These are phyloP conservation scores for Penicillium expansum DNA, from an alignment of 2,329 filamentous ascomycete genomes.

Conservation along the genomic window DNA sequence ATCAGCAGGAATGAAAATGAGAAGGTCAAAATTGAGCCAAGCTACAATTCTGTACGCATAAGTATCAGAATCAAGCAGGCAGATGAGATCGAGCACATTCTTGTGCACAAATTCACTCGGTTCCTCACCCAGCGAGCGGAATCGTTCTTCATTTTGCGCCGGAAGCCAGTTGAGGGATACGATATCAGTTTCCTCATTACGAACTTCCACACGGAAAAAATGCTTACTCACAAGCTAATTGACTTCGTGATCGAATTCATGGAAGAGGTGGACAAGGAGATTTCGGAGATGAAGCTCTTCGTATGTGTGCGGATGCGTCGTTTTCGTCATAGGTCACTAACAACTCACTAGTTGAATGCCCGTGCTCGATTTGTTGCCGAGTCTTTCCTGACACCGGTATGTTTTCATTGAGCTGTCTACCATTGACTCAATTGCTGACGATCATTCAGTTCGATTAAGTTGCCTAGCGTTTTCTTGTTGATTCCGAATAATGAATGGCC, in stretches of 20 bases:
- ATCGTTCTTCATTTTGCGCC: slow-evolving; percentile 91
- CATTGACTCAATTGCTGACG: slow-evolving; percentile 9
- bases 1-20: slow-evolving; percentile 96
- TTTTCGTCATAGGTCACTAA: background rate
- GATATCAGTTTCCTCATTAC: slow-evolving; percentile 99
- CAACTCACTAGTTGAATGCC: slow-evolving; percentile 73
- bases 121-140: slow-evolving; percentile 96
- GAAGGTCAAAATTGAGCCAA: slow-evolving; percentile 91
- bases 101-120: slow-evolving; percentile 93
- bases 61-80: slow-evolving; percentile 99
- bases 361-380: slow-evolving; percentile 96
- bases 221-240: slow-evolving; percentile 98
- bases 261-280: slow-evolving; percentile 99
- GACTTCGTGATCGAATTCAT: slow-evolving; percentile 99
- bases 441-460: slow-evolving; percentile 31
- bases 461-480: slow-evolving; percentile 21
- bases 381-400: slow-evolving; percentile 91
- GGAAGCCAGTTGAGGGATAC: slow-evolving; percentile 96
- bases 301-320: slow-evolving; percentile 54
- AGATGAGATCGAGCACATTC: slow-evolving; percentile 90
- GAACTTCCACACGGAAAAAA: slow-evolving; percentile 97
- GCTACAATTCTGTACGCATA: slow-evolving; percentile 93
- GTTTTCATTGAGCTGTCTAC: slow-evolving; percentile 21
- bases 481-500: slow-evolving; percentile 22
- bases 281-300: slow-evolving; percentile 99